Conservation (phyloP, 345 rosid species). For the Ailanthus altissimus region DNA sequence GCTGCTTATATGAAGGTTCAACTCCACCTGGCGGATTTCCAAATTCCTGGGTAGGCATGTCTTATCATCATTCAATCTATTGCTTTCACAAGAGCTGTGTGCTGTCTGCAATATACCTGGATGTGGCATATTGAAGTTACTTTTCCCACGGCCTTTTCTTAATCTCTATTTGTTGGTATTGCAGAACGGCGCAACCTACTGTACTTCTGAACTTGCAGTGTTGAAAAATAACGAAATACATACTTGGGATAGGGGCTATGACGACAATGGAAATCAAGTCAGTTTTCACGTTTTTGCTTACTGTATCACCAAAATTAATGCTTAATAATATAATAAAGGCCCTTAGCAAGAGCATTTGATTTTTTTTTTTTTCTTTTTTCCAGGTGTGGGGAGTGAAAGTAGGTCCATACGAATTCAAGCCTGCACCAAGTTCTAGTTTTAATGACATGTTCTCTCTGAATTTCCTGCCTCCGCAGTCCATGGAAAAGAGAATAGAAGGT, state of each 20-base stretch:
- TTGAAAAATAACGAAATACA: slow-evolving; percentile 85
- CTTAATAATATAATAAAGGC: background rate
- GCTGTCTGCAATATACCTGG: background rate
- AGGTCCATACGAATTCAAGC: slow-evolving; percentile 84
- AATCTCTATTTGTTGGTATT: background rate
- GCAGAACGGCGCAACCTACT: slow-evolving; percentile 76
- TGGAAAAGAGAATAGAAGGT: slow-evolving; percentile 75
- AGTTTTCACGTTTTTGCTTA: slow-evolving; percentile 3
- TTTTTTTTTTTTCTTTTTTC: slow-evolving; percentile 25
- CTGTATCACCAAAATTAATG: background rate
- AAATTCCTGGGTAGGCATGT: slow-evolving; percentile 71
- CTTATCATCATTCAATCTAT: slow-evolving; percentile 1
- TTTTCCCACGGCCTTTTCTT: background rate
- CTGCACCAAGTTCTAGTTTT: slow-evolving; percentile 56
- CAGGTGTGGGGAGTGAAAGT: slow-evolving; percentile 88
- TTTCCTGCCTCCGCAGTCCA: slow-evolving; percentile 46
- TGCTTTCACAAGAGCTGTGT: background rate
- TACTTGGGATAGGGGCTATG: slow-evolving; percentile 88
- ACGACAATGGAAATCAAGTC: slow-evolving; percentile 79
- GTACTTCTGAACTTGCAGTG: slow-evolving; percentile 81
- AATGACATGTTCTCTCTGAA: slow-evolving; percentile 57
- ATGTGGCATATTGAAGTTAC: background rate
- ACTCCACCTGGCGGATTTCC: slow-evolving; percentile 83
- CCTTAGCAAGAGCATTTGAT: background rate
- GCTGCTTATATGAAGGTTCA: slow-evolving; percentile 81